phyloP scores from a whole-genome alignment of 495 filamentous ascomycete genomes.

The Aspergillus avenaceus region DNA sequence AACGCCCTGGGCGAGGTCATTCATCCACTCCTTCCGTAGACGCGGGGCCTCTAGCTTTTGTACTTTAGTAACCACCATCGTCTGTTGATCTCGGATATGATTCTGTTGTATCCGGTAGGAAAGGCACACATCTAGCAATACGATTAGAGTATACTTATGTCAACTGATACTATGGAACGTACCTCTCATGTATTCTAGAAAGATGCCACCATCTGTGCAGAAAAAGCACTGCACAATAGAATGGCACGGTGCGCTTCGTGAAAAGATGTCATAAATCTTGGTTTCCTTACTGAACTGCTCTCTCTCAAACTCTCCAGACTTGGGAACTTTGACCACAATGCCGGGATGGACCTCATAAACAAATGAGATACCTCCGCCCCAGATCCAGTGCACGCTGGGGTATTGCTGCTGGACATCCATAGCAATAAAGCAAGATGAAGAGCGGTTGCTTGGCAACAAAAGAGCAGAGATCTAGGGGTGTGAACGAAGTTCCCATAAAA shows the following conservation, averaged over 20 bases:
- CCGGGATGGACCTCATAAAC: slow-evolving; percentile 36
- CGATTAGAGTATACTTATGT: slow-evolving; percentile 10
- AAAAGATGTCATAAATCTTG: slow-evolving; percentile 28
- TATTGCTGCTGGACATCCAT: slow-evolving; percentile 23
- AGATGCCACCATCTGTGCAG: slow-evolving; percentile 29
- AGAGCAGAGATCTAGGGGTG: no score
- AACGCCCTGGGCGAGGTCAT: slow-evolving; percentile 33
- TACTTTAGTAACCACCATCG: slow-evolving; percentile 23
- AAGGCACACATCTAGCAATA: slow-evolving; percentile 17
- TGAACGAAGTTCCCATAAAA: no score
- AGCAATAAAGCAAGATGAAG: slow-evolving; percentile 3
- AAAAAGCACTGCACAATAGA: slow-evolving; percentile 29
- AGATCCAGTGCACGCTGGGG: slow-evolving; percentile 28
- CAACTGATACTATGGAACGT: background rate
- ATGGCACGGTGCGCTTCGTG: slow-evolving; percentile 26
- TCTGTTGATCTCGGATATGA: slow-evolving; percentile 20
- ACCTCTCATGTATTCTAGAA: slow-evolving; percentile 40
- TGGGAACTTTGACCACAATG: slow-evolving; percentile 36
- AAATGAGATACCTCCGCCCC: slow-evolving; percentile 31
- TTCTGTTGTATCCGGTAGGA: slow-evolving; percentile 22
- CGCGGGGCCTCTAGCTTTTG: slow-evolving; percentile 27
- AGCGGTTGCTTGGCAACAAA: no score
- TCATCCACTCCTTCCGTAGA: slow-evolving; percentile 36
- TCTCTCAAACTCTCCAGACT: slow-evolving; percentile 29
- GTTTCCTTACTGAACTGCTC: slow-evolving; percentile 31